Evolutionary conservation across 768 basidiomycete species (phyloP), one percentile per base, ranked within the genome.

Genomic region (Suillus fuscotomentosus): DNA sequence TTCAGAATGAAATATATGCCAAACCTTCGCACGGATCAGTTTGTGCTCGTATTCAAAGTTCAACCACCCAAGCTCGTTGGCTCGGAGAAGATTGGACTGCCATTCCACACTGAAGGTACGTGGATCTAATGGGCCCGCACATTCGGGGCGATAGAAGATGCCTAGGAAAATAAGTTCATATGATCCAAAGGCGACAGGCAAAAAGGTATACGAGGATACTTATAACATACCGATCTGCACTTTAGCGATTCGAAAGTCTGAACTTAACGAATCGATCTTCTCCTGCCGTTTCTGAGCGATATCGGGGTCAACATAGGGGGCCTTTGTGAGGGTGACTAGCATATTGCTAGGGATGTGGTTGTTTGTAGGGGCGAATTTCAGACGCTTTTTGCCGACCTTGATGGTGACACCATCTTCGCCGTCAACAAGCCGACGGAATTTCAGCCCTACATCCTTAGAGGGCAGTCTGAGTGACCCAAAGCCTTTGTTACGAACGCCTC

Each of bases 71-170:
- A 81, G 79, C 42, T 84, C 81, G 9, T 69, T 65, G 47, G 4
- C 31, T 31, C 31, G 31, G 31, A 76, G 72, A 65, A 84, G 87
- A 48, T 84, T 77, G 47, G 80, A 75, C 62, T 89, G 84, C 83
- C 86, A 91, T 74, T 94, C 92, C 5, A 87, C 76, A 0, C 90
- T 92, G 72, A 90, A 94, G 3, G 80, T 78, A 10, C 86, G 83
- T 20, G 80, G 73, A 20, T 69, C 69, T 51, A 75, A 74, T 9
- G 70, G 76, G 9, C 66, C 34, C 31, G 73, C 69, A 47, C 39
- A 55, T n/a, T 22, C 34, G 2, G 75, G 68, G 14, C 68, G 71
- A 63, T 77, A 77, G 41, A 75, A 77, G 7, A 60, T 66, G 11
- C 75, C 75, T 76, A 31, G 39, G 27, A 15, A 31, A 31, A 36